These are phyloP conservation scores for Periglandula ipomoeae DNA, from an alignment of 2,329 filamentous ascomycete species.

Conservation along the genomic window DNA sequence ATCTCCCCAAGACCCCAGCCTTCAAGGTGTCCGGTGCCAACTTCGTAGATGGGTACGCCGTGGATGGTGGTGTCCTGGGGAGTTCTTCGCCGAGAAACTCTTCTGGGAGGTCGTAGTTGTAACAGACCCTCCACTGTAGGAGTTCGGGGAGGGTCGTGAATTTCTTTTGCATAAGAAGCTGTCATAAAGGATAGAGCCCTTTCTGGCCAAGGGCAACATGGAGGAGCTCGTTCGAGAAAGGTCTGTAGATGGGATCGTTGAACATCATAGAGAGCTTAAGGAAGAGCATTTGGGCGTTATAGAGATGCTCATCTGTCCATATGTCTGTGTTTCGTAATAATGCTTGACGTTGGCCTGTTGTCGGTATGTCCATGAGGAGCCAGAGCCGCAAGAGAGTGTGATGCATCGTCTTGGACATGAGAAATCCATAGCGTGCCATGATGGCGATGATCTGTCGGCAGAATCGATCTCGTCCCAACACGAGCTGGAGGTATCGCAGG, in stretches of 20 bases:
- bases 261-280: slow-evolving; percentile 65
- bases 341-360: slow-evolving; percentile 42
- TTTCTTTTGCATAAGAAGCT: slow-evolving; percentile 48
- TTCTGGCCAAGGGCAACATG: slow-evolving; percentile 52
- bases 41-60: slow-evolving; percentile 40
- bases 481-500: slow-evolving; percentile 59
- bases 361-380: slow-evolving; percentile 60
- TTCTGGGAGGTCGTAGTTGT: slow-evolving; percentile 38
- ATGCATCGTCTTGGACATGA: slow-evolving; percentile 39
- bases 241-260: slow-evolving; percentile 50
- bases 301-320: slow-evolving; percentile 53
- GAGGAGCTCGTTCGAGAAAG: slow-evolving; percentile 39
- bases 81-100: slow-evolving; percentile 14
- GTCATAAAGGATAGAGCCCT: slow-evolving; percentile 45
- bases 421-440: slow-evolving; percentile 49
- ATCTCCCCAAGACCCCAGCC: slow-evolving; percentile 41
- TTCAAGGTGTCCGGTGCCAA: slow-evolving; percentile 46
- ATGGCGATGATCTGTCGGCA: slow-evolving; percentile 54
- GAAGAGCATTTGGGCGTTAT: slow-evolving; percentile 54
- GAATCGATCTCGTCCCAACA: slow-evolving; percentile 46
- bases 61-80: slow-evolving; percentile 27
- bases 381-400: slow-evolving; percentile 56
- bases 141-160: slow-evolving; percentile 41
- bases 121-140: slow-evolving; percentile 47
- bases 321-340: slow-evolving; percentile 42